Conservation (phyloP, 331 rosid genomes). For the Acacia pycnantha region DNA sequence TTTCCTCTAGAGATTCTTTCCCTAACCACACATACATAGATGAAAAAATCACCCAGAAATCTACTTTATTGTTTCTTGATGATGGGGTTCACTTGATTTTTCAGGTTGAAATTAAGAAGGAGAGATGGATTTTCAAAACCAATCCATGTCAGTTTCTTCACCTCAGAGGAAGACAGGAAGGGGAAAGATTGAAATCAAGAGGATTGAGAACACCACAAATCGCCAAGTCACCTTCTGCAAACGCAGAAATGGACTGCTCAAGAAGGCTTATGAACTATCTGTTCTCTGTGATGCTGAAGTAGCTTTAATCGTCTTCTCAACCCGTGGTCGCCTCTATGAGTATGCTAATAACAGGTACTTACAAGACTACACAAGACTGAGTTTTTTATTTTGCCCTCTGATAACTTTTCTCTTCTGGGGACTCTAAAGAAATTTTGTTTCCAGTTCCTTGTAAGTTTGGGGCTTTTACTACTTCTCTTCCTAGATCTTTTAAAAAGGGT, state of each 20-base stretch:
- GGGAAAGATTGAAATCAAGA: slow-evolving; percentile 94
- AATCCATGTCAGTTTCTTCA: slow-evolving; percentile 54
- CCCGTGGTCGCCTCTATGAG: slow-evolving; percentile 97
- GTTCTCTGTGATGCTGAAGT: slow-evolving; percentile 99
- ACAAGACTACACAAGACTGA: background rate
- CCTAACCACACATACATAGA: background rate
- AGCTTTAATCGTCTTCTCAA: slow-evolving; percentile 94
- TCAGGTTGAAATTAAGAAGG: slow-evolving; percentile 33
- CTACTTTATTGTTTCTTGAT: background rate
- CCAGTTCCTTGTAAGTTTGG: background rate
- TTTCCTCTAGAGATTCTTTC: background rate
- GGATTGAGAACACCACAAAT: slow-evolving; percentile 98
- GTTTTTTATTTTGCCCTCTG: background rate
- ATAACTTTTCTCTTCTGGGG: background rate
- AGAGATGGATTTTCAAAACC: slow-evolving; percentile 56
- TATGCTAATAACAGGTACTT: slow-evolving; percentile 90
- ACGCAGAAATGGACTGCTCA: slow-evolving; percentile 82
- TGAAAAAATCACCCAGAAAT: background rate
- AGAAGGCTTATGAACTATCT: slow-evolving; percentile 96
- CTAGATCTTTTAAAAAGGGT: background rate
- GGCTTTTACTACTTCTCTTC: background rate
- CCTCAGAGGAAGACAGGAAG: slow-evolving; percentile 88
- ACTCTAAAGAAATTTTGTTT: slow-evolving; percentile 5
- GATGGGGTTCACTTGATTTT: slow-evolving; percentile 33
- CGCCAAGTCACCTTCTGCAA: slow-evolving; percentile 99